A percentile compares a stretch with the other conserved stretches of the same genome.
phyloP scores from a whole-genome alignment of 192 early-diverging fungal genomes.

The Gamsiella multidivaricata region DNA sequence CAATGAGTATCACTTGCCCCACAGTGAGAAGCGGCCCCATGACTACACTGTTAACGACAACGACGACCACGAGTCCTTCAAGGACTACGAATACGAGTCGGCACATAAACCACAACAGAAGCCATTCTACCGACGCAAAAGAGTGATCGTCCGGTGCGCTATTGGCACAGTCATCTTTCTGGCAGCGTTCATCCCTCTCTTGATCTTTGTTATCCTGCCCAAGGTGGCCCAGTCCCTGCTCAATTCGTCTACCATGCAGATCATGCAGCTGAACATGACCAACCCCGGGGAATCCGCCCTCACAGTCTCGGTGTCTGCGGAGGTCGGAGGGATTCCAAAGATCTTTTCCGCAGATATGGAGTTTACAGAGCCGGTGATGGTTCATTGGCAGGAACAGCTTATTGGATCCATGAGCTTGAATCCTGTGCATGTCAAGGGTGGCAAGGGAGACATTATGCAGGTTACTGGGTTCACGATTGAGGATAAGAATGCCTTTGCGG shows the following conservation, averaged over 20 bases:
- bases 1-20: background rate
- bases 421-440: slow-evolving; percentile 36
- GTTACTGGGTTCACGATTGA: slow-evolving; percentile 21
- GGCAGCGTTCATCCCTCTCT: slow-evolving; percentile 57
- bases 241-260: slow-evolving; percentile 28
- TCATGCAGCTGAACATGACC: slow-evolving; percentile 42
- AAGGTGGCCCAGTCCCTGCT: slow-evolving; percentile 38
- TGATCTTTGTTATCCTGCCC: slow-evolving; percentile 54
- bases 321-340: slow-evolving; percentile 38
- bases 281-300: slow-evolving; percentile 22
- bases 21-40: background rate
- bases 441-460: slow-evolving; percentile 32
- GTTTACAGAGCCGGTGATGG: slow-evolving; percentile 25
- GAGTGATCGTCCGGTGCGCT: slow-evolving; percentile 57
- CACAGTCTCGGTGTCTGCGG: slow-evolving; percentile 18
- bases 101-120: slow-evolving; percentile 26
- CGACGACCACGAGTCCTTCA: slow-evolving; percentile 22
- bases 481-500: slow-evolving; percentile 19
- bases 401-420: slow-evolving; percentile 45
- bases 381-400: slow-evolving; percentile 16
- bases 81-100: slow-evolving; percentile 28
- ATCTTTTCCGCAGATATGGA: slow-evolving; percentile 44
- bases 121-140: slow-evolving; percentile 60
- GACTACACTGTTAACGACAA: background rate
- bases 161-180: slow-evolving; percentile 54